These are phyloP conservation scores for Niveomyces coronatus DNA, from an alignment of 2,329 filamentous ascomycete genomes.

Conservation along the genomic window DNA sequence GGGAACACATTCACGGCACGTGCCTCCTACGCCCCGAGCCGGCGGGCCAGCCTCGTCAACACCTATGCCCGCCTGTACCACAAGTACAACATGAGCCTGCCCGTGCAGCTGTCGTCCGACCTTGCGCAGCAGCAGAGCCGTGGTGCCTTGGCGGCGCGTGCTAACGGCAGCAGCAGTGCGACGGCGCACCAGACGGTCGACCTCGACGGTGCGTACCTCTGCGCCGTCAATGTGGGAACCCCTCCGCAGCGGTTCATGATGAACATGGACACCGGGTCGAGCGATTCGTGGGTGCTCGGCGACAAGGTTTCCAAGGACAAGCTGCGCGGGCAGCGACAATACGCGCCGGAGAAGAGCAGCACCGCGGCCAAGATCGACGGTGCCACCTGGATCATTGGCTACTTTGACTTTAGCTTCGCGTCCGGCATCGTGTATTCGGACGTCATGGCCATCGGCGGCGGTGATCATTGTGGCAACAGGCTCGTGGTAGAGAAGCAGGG, in stretches of 20 bases:
- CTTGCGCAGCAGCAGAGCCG: not conserved
- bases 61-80: conserved; percentile 1
- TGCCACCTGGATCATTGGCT: conserved; percentile 31
- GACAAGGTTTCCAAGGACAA: conserved; percentile 27
- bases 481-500: conserved; percentile 30
- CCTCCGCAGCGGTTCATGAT: conserved; percentile 29
- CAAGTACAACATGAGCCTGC: conserved; percentile 3
- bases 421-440: conserved; percentile 35
- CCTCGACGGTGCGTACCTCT: conserved; percentile 4
- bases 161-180: not conserved
- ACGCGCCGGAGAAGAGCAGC: conserved; percentile 27
- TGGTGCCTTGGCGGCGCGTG: not conserved
- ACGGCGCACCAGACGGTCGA: not conserved
- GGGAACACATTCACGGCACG: not conserved
- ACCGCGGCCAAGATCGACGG: conserved; percentile 26
- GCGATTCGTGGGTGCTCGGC: conserved; percentile 37
- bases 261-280: conserved; percentile 33
- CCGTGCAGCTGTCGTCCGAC: not conserved
- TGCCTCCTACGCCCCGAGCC: not conserved
- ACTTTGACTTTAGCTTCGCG: conserved; percentile 33
- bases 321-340: conserved; percentile 29
- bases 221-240: conserved; percentile 7
- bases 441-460: conserved; percentile 17
- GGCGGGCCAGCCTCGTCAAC: conserved; percentile 1
- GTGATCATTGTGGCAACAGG: not conserved